Conservation (phyloP, 345 rosid species). For the Sonneratia alba region DNA sequence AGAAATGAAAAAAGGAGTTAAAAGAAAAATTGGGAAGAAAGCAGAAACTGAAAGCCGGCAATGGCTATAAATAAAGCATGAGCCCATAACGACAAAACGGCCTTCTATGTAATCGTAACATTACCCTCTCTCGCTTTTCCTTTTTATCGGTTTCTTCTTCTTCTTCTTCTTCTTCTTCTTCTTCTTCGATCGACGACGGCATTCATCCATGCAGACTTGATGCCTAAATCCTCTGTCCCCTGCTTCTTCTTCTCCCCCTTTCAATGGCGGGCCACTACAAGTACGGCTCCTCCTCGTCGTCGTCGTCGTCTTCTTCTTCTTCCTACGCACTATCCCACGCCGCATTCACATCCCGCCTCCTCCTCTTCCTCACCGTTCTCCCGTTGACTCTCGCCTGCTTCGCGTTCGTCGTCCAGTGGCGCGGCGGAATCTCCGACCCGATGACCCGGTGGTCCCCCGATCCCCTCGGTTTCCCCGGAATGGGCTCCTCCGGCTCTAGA, state of each 20-base stretch:
- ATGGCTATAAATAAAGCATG: too few species aligned
- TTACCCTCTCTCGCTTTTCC: too few species aligned
- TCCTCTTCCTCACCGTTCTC: slow-evolving; percentile 30
- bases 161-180: too few species aligned
- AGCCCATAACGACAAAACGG: too few species aligned
- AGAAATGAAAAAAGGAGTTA: too few species aligned
- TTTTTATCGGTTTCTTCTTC: too few species aligned
- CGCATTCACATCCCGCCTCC: slow-evolving; percentile 22
- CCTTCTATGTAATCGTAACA: too few species aligned
- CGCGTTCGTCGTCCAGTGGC: slow-evolving; percentile 47
- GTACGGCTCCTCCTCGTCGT: slow-evolving; percentile 12
- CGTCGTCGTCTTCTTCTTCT: slow-evolving; percentile 4
- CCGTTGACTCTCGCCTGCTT: slow-evolving; percentile 37
- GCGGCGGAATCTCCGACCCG: slow-evolving; percentile 33
- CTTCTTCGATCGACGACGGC: too few species aligned
- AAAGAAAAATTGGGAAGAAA: too few species aligned
- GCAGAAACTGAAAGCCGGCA: too few species aligned
- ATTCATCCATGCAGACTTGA: background rate
- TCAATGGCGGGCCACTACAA: slow-evolving; percentile 30
- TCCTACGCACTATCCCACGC: slow-evolving; percentile 5
- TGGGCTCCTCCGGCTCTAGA: slow-evolving; percentile 9
- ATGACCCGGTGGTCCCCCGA: slow-evolving; percentile 34
- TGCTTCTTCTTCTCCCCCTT: background rate
- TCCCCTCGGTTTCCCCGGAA: slow-evolving; percentile 54
- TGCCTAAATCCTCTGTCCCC: background rate